Evolutionary conservation across 208 protist genomes (phyloP).

Genomic region (Lotmaria passim): DNA sequence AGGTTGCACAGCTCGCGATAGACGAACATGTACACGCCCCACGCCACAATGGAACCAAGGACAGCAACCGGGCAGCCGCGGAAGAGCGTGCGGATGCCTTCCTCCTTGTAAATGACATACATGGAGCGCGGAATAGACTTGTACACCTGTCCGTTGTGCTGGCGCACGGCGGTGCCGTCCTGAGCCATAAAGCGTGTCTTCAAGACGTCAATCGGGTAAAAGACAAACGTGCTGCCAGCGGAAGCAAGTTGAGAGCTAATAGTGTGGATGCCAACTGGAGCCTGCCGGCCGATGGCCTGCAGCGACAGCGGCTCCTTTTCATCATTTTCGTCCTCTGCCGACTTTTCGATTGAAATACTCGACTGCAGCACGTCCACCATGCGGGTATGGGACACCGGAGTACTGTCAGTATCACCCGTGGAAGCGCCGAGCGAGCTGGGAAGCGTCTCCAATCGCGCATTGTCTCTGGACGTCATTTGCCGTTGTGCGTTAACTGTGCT

Average conservation of each 20-base stretch:
- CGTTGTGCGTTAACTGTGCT: background rate
- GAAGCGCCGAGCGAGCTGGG: background rate
- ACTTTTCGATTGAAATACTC: constrained; percentile 4
- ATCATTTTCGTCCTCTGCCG: background rate
- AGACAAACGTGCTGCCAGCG: constrained; percentile 62
- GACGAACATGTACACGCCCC: constrained; percentile 76
- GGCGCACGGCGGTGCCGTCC: constrained; percentile 54
- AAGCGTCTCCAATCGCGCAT: background rate
- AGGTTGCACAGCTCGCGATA: constrained; percentile 68
- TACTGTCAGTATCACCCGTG: background rate
- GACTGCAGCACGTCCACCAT: constrained; percentile 11
- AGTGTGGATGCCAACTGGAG: constrained; percentile 61
- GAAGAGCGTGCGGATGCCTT: constrained; percentile 57
- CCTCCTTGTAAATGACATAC: constrained; percentile 43
- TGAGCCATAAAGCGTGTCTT: constrained; percentile 87
- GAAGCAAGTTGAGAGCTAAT: constrained; percentile 73
- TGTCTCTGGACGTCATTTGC: background rate
- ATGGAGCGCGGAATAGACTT: constrained; percentile 41
- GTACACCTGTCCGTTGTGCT: constrained; percentile 69
- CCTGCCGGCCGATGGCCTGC: constrained; percentile 40
- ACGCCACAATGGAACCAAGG: constrained; percentile 46
- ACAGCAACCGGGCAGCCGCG: constrained; percentile 58
- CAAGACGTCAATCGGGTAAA: constrained; percentile 93
- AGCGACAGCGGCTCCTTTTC: constrained; percentile 23
- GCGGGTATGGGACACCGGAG: background rate